Conservation (phyloP, 2,329 filamentous ascomycete genomes). For the Microthyrium microscopicum region DNA sequence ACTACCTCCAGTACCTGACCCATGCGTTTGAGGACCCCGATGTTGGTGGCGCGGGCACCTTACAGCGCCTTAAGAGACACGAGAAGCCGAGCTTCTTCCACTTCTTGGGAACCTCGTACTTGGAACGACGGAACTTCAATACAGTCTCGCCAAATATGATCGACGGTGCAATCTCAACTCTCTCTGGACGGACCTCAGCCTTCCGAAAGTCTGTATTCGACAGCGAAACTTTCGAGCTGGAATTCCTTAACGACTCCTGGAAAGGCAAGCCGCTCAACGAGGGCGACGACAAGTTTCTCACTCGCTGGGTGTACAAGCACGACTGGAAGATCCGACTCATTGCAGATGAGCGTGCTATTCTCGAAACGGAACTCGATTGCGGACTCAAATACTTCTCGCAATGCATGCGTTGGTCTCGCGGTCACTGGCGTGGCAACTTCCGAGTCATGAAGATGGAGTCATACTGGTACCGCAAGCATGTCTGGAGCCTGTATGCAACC, state of each 20-base stretch:
- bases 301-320: constrained; percentile 30
- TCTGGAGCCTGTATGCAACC: constrained; percentile 40
- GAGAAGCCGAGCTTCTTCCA: constrained; percentile 9
- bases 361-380: constrained; percentile 33
- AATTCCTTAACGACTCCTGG: constrained; percentile 5
- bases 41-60: constrained; percentile 8
- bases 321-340: constrained; percentile 37
- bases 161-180: constrained; percentile 18
- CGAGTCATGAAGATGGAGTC: constrained; percentile 16
- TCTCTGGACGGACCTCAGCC: constrained; percentile 17
- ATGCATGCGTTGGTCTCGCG: constrained; percentile 35
- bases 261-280: constrained; percentile 12
- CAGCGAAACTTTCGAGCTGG: constrained; percentile 11
- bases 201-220: constrained; percentile 14
- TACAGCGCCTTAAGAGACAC: constrained; percentile 8
- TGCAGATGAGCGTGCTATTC: constrained; percentile 27
- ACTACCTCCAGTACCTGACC: constrained; percentile 27
- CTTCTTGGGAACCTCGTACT: constrained; percentile 14
- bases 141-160: constrained; percentile 15
- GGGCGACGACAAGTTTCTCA: constrained; percentile 30
- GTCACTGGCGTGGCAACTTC: constrained; percentile 30
- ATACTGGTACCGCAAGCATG: constrained; percentile 26
- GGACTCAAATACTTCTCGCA: constrained; percentile 31
- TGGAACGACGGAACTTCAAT: constrained; percentile 20
- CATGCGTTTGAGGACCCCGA: constrained; percentile 17